Evolutionary conservation across 2,329 filamentous ascomycete species (phyloP), one percentile per base, ranked within the genome.

Genomic region (Phoma sp.): DNA sequence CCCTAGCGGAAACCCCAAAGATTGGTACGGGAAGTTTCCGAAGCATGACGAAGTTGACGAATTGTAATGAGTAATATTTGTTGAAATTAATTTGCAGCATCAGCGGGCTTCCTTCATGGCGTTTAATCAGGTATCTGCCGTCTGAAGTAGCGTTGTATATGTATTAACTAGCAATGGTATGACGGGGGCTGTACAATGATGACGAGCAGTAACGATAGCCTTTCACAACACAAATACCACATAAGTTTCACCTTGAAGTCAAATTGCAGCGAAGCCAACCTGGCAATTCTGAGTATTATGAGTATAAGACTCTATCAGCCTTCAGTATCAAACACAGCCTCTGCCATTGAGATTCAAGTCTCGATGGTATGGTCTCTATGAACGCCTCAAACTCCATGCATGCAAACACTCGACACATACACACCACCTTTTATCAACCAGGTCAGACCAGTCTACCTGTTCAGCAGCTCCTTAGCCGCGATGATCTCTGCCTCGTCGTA

Each of bases 401-500:
- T 35, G 14, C 24, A 33, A 42, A 47, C 32, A 57, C 30, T 53
- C 36, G 24, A 38, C 25, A 22, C 18, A 10, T 18, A 18, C 18
- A 18, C 18, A 2, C 14, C 27, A 24, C 8, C 14, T 9, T 10
- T 9, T 29, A 6, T 29, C 14, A 10, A 11, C 14, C 13, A 32
- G 30, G 10, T n/a, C 14, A n/a, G 11, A 29, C 24, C 9, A 29
- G 9, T 30, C 38, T 84, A 82, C 57, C 81, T 79, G 52, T 84
- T 81, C 33, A 93, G 76, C 55, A 93, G 78, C 61, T 87, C 85
- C 64, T 85, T 82, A 43, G 88, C 89, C 10, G 90, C 90, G 64
- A 84, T 83, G 45, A 96, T 77, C 70, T 96, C 90, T 3, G 83
- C 82, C 66, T 83, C 79, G 53, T 88, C 85, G 73, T 90, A 93